Base-by-base conservation (phyloP, 2,329 filamentous ascomycete species). In the Pseudogymnoascus sp. region DNA sequence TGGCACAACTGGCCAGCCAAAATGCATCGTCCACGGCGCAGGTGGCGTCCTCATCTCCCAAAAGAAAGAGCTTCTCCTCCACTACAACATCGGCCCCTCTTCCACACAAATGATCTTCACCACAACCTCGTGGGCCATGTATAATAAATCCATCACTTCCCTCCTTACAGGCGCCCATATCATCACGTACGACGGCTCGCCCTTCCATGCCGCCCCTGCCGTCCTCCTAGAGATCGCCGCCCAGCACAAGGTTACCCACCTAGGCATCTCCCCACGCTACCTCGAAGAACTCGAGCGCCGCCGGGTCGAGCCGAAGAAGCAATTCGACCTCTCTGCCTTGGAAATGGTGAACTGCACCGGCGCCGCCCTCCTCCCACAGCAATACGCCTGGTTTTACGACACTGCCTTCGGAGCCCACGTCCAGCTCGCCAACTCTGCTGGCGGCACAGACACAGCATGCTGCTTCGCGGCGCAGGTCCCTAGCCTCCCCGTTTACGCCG, bases 81-180 rank as follows among this genome's bases (percentile, higher is more conserved):
- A 86, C 67, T 73, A 76, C 12, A 75, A 81, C 60, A 68, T 78
- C 50, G 72, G 74, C 0, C 72, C 78, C 0, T 71, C 75, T 1
- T 79, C 73, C 12, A 75, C 78, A 0, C 70, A 75, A 6, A 66
- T 86, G 60, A 84, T 86, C 68, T 86, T 82, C 69, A 86, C 79
- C 0, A 82, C 80, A 0, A 90, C 88, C 0, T 88, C 88, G 0
- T 93, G 90, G 90, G 92, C 95, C 75, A 93, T 95, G 90, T 93
- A 92, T 71, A 76, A 91, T 7, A 76, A 80, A 5, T 82, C 80
- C 50, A 77, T 90, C 0, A 40, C 37, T n/a, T 40, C 37, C 37
- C 37, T 40, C 37, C n/a, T 40, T 40, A 40, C 37, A 78, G 79
- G 10, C 76, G 79, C 4, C 78, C 91, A 12, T 68, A 87, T 82